These are phyloP conservation scores for Venturia effusa DNA, from an alignment of 2,329 filamentous ascomycete genomes.

Conservation along the genomic window DNA sequence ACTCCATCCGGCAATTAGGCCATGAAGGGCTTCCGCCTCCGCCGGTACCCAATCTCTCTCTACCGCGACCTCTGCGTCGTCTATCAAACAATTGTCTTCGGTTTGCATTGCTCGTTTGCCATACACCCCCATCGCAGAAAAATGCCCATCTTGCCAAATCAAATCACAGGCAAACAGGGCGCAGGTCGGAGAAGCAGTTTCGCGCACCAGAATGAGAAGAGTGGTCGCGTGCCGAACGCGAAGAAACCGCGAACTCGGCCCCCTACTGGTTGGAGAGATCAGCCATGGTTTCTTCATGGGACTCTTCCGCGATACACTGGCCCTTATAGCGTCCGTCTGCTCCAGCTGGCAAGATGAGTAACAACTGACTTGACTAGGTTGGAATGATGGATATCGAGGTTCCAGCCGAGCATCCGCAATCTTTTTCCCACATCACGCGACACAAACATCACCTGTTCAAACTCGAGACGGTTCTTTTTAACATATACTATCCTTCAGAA, in stretches of 20 bases:
- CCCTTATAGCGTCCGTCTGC: conserved; percentile 31
- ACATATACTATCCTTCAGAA: conserved; percentile 53
- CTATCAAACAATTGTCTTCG: background rate
- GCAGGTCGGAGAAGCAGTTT: background rate
- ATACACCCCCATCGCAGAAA: background rate
- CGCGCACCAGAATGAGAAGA: background rate
- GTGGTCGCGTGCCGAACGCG: conserved; percentile 25
- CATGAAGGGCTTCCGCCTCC: background rate
- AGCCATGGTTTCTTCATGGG: conserved; percentile 32
- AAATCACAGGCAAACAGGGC: conserved; percentile 5
- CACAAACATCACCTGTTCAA: conserved; percentile 37
- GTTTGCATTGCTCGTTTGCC: background rate
- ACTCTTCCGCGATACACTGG: conserved; percentile 41
- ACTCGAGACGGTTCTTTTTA: conserved; percentile 51
- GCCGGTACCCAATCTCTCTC: background rate
- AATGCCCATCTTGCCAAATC: conserved; percentile 4
- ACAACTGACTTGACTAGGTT: conserved; percentile 19
- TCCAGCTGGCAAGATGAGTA: background rate
- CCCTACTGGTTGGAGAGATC: conserved; percentile 37
- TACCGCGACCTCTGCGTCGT: too few species aligned
- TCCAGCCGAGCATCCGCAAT: conserved; percentile 34
- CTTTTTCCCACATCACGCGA: conserved; percentile 41
- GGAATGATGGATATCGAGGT: conserved; percentile 46
- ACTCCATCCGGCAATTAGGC: background rate
- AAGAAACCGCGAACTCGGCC: conserved; percentile 39